These are phyloP conservation scores for Beta lomatogona DNA, from an alignment of 179 eudicot species.

Conservation along the genomic window DNA sequence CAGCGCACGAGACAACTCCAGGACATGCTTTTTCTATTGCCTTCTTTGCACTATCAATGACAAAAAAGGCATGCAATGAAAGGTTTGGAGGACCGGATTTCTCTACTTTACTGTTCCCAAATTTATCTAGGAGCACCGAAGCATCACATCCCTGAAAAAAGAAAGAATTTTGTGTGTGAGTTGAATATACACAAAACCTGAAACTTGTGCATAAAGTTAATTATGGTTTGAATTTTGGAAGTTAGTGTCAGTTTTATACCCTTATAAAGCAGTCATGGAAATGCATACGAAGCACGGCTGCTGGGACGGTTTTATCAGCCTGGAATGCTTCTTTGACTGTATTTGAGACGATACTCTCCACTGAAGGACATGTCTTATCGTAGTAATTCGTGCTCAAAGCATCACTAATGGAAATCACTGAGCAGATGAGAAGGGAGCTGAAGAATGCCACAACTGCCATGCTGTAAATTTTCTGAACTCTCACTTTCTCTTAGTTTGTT, in stretches of 20 bases:
- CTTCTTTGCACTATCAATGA: constrained; percentile 66
- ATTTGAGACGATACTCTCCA: constrained; percentile 41
- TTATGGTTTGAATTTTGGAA: neutral
- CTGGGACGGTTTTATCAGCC: constrained; percentile 59
- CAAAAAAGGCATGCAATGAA: constrained; percentile 77
- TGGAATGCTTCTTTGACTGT: constrained; percentile 41
- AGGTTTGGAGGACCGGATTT: constrained; percentile 71
- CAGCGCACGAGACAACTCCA: constrained; percentile 82
- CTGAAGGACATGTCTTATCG: constrained; percentile 54
- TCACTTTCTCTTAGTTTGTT: neutral
- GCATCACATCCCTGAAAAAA: constrained; percentile 78
- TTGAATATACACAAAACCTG: neutral
- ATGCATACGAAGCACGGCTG: constrained; percentile 72
- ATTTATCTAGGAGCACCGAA: constrained; percentile 69
- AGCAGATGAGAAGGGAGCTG: constrained; percentile 34
- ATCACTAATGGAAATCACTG: constrained; percentile 27
- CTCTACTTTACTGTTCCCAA: constrained; percentile 59
- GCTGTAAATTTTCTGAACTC: constrained; percentile 2
- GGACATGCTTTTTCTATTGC: constrained; percentile 61
- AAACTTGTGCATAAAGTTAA: neutral
- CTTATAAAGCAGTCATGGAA: constrained; percentile 81
- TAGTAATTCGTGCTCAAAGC: constrained; percentile 63
- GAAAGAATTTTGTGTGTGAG: neutral
- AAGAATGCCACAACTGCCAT: constrained; percentile 45
- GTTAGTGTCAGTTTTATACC: neutral